Evolutionary conservation across 306 rosid genomes (phyloP).

Genomic region (Luffa acutangula): DNA sequence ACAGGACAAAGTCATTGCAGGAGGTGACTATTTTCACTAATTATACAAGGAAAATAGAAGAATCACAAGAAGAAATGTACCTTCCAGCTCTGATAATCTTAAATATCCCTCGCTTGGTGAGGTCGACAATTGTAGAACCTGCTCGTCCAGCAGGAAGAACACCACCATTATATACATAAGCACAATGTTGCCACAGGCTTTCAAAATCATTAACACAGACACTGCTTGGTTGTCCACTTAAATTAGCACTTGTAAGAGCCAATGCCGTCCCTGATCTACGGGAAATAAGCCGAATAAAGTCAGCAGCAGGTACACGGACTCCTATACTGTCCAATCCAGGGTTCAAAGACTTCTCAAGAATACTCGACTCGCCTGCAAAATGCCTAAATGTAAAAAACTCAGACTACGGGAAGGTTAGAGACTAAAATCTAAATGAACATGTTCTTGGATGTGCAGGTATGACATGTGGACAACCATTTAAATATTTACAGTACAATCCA

Average conservation of each 20-base stretch:
- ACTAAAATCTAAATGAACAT: not conserved
- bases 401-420: not conserved
- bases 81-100: constrained; percentile 90
- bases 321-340: constrained; percentile 83
- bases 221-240: constrained; percentile 84
- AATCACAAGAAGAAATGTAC: constrained; percentile 23
- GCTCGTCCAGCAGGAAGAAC: constrained; percentile 79
- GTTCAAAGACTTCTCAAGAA: constrained; percentile 76
- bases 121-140: constrained; percentile 85
- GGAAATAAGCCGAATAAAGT: constrained; percentile 68
- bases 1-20: not conserved
- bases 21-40: not conserved
- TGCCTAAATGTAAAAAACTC: constrained; percentile 17
- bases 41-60: not conserved
- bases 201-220: constrained; percentile 65
- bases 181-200: constrained; percentile 76
- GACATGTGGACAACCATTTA: not conserved
- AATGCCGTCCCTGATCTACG: constrained; percentile 62
- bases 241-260: constrained; percentile 92
- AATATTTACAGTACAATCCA: not conserved
- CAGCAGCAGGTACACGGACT: constrained; percentile 79
- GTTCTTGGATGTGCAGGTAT: not conserved
- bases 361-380: constrained; percentile 71
- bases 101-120: constrained; percentile 47
- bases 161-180: constrained; percentile 70